phyloP scores from a whole-genome alignment of 1,139 yeast genomes.

The Hansenula lynferdii region DNA sequence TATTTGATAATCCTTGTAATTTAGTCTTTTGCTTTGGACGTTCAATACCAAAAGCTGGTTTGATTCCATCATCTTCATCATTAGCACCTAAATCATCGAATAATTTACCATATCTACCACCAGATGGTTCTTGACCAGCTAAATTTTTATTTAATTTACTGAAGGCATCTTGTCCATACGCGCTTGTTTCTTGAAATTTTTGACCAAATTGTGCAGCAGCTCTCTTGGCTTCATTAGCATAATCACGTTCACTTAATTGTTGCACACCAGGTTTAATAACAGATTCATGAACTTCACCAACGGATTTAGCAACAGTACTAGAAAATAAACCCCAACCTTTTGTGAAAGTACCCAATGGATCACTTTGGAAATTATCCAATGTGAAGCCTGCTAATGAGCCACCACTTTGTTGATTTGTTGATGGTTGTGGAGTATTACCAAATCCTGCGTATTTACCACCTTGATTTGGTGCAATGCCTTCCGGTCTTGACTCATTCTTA shows the following conservation, averaged over 20 bases:
- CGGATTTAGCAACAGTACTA: conserved; percentile 74
- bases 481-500: conserved; percentile 69
- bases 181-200: conserved; percentile 85
- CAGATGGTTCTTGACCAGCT: conserved; percentile 26
- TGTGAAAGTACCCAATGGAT: conserved; percentile 83
- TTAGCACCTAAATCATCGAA: conserved; percentile 41
- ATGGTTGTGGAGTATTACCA: conserved; percentile 62
- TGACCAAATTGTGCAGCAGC: conserved; percentile 97
- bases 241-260: conserved; percentile 76
- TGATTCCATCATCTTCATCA: conserved; percentile 31
- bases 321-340: conserved; percentile 96
- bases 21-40: conserved; percentile 58
- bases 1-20: conserved; percentile 46
- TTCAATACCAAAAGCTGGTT: conserved; percentile 66
- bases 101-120: conserved; percentile 44
- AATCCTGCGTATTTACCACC: conserved; percentile 93
- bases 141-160: conserved; percentile 50
- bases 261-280: conserved; percentile 87
- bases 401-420: conserved; percentile 15
- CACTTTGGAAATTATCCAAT: conserved; percentile 72
- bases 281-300: conserved; percentile 78
- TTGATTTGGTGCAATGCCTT: conserved; percentile 81
- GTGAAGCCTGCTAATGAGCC: conserved; percentile 54
- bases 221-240: conserved; percentile 63
- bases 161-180: conserved; percentile 62